Conservation (phyloP, 2,329 filamentous ascomycete species). For the Colletotrichum tamarilloi region DNA sequence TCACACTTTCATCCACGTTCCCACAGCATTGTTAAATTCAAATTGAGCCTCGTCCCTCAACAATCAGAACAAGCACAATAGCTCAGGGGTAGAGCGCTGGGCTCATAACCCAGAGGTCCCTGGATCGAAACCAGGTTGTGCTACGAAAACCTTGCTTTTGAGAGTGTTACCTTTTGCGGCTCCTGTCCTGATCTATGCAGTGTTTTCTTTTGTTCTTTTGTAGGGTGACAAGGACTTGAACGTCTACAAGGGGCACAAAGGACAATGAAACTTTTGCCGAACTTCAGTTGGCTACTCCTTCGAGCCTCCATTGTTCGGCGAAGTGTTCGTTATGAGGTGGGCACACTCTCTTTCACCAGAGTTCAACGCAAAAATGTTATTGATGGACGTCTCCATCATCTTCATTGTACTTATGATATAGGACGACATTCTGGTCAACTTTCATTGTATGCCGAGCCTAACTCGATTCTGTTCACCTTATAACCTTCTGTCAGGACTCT, state of each 20-base stretch:
- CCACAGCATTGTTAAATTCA: not conserved
- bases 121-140: constrained; percentile 21
- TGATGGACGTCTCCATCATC: too few species aligned
- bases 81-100: constrained; percentile 21
- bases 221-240: not conserved
- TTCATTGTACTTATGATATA: too few species aligned
- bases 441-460: too few species aligned
- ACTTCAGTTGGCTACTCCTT: not conserved
- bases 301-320: not conserved
- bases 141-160: not conserved
- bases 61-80: not conserved
- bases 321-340: too few species aligned
- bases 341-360: too few species aligned
- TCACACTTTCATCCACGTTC: not conserved
- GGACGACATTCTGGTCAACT: too few species aligned
- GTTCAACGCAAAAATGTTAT: too few species aligned
- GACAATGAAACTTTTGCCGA: not conserved
- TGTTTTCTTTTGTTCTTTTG: not conserved
- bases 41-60: rapidly evolving
- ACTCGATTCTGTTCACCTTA: too few species aligned
- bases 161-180: not conserved
- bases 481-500: too few species aligned
- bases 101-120: constrained; percentile 22
- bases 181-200: not conserved
- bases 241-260: not conserved